Conservation (phyloP, 2,329 filamentous ascomycete species). For the Aspergillus sp. region DNA sequence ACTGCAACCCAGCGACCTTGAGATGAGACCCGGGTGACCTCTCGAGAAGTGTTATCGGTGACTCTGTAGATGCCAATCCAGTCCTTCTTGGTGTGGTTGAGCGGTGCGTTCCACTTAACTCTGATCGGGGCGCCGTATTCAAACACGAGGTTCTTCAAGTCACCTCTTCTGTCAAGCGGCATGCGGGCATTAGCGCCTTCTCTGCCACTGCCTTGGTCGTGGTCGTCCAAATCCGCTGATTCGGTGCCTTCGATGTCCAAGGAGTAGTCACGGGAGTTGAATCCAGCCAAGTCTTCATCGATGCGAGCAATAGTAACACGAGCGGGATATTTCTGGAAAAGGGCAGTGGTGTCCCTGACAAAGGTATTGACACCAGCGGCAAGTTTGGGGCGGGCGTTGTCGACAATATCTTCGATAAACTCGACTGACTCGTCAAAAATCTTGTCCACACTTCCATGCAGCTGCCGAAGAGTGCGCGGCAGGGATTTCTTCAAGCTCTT, state of each 20-base stretch:
- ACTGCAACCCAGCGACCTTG: slow-evolving; percentile 87
- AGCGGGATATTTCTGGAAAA: slow-evolving; percentile 86
- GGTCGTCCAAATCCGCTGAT: slow-evolving; percentile 47
- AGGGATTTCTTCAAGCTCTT: slow-evolving; percentile 85
- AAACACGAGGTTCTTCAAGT: slow-evolving; percentile 70
- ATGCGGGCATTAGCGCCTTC: slow-evolving; percentile 67
- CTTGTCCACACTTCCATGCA: slow-evolving; percentile 80
- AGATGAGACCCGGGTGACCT: slow-evolving; percentile 77
- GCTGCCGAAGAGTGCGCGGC: slow-evolving; percentile 74
- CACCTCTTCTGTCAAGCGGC: slow-evolving; percentile 55
- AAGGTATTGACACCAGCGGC: slow-evolving; percentile 81
- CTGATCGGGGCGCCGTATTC: slow-evolving; percentile 88
- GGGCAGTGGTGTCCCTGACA: slow-evolving; percentile 76
- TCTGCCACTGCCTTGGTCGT: slow-evolving; percentile 63
- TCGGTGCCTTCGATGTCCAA: slow-evolving; percentile 67
- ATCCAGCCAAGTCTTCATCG: slow-evolving; percentile 72
- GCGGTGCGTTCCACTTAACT: slow-evolving; percentile 84
- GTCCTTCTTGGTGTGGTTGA: slow-evolving; percentile 82
- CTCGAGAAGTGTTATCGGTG: slow-evolving; percentile 82
- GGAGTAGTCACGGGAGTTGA: slow-evolving; percentile 74
- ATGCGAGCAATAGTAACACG: slow-evolving; percentile 78
- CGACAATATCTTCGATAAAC: slow-evolving; percentile 86
- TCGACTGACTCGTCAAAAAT: slow-evolving; percentile 82
- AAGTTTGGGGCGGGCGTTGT: slow-evolving; percentile 78
- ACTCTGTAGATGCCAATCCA: slow-evolving; percentile 98